Evolutionary conservation across 345 rosid genomes (phyloP).

Genomic region (Clausena lansium): DNA sequence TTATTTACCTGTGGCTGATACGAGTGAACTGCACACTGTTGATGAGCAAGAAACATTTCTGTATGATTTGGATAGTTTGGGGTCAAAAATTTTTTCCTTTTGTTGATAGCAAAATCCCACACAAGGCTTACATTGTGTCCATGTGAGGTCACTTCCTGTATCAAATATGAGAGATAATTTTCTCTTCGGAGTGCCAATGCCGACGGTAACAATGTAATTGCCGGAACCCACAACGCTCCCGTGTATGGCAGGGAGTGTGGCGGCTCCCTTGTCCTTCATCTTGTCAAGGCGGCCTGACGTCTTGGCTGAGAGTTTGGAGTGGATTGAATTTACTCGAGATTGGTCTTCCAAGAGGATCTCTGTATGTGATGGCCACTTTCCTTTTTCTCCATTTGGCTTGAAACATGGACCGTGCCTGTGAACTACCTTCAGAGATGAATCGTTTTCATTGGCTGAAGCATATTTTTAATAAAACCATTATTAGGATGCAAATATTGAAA

Average conservation of each 20-base stretch:
- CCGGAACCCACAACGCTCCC: constrained; percentile 56
- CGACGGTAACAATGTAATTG: constrained; percentile 53
- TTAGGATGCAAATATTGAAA: neutral
- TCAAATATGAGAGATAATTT: constrained; percentile 52
- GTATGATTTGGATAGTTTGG: constrained; percentile 51
- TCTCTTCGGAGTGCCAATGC: constrained; percentile 57
- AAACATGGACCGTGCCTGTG: constrained; percentile 75
- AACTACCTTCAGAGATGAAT: constrained; percentile 49
- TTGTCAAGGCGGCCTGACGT: constrained; percentile 8
- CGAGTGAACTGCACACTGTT: constrained; percentile 38
- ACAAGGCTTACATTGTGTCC: constrained; percentile 70
- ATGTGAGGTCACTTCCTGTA: constrained; percentile 71
- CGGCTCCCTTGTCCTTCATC: constrained; percentile 25
- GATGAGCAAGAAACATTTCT: constrained; percentile 58
- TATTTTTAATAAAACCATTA: neutral
- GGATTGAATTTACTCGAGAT: constrained; percentile 59
- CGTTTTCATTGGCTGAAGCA: constrained; percentile 26
- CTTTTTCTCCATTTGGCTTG: constrained; percentile 3
- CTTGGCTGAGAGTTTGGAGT: constrained; percentile 22
- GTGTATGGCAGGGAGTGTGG: constrained; percentile 53
- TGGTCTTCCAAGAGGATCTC: constrained; percentile 64
- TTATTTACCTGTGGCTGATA: constrained; percentile 49
- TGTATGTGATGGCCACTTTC: constrained; percentile 27
- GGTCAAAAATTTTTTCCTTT: constrained; percentile 49
- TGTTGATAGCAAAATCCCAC: constrained; percentile 47